phyloP scores from a whole-genome alignment of 768 basidiomycete species.

The Harrya chromipes region DNA sequence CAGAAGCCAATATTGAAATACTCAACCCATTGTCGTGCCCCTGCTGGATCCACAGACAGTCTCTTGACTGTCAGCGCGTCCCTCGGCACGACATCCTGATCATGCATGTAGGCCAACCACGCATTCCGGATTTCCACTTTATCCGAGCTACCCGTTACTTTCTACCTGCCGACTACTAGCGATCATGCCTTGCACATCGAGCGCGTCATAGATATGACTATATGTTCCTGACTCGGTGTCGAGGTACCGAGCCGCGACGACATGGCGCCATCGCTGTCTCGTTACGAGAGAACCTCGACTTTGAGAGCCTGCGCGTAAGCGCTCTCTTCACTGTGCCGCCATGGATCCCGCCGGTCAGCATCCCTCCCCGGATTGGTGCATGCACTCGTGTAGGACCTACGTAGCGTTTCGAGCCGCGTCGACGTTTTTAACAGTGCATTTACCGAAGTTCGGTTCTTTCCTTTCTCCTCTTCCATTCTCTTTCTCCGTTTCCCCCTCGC shows the following conservation, averaged over 20 bases:
- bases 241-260: neutral
- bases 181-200: slow-evolving; percentile 7
- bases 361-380: neutral
- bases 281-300: neutral
- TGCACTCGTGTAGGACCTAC: slow-evolving; percentile 8
- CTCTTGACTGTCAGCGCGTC: slow-evolving; percentile 6
- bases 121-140: no score
- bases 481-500: no score
- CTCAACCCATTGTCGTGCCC: slow-evolving; percentile 1
- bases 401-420: slow-evolving; percentile 4
- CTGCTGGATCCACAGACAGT: neutral
- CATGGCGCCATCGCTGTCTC: no score
- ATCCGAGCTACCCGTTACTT: no score
- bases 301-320: slow-evolving; percentile 6
- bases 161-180: no score
- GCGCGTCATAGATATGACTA: neutral
- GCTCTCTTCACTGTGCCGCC: neutral
- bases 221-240: neutral
- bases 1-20: neutral
- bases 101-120: slow-evolving; percentile 2
- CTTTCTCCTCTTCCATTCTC: neutral
- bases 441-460: slow-evolving; percentile 7
- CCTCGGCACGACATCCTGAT: slow-evolving; percentile 3
- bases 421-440: slow-evolving; percentile 10
- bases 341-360: neutral